Evolutionary conservation across 768 basidiomycete species (phyloP).

Genomic region (Trametes elegans): DNA sequence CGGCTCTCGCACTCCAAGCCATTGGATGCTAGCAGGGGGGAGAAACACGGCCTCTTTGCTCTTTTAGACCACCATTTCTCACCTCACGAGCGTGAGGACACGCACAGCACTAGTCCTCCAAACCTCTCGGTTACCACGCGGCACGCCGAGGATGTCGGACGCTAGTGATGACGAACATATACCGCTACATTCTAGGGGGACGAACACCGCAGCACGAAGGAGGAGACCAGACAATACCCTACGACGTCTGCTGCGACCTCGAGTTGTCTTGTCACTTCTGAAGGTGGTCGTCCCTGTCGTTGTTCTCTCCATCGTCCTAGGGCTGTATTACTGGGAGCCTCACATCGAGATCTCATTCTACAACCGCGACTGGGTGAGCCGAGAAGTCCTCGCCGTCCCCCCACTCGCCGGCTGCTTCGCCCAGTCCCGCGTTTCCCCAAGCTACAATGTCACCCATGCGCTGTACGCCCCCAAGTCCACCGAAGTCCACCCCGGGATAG

Average conservation of each 20-base stretch:
- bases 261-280: constrained; percentile 16
- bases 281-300: constrained; percentile 23
- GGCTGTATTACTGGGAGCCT: constrained; percentile 70
- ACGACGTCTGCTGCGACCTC: constrained; percentile 18
- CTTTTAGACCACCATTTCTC: too few relatives aligned
- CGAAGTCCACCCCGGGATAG: constrained; percentile 78
- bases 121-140: too few relatives aligned
- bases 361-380: constrained; percentile 67
- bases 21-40: too few relatives aligned
- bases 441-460: constrained; percentile 65
- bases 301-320: constrained; percentile 38
- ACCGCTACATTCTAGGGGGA: neutral
- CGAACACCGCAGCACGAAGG: neutral
- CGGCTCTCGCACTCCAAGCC: too few relatives aligned
- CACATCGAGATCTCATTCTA: constrained; percentile 87
- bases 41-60: too few relatives aligned
- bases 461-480: constrained; percentile 64
- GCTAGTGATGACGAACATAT: constrained; percentile 1
- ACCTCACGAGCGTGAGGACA: too few relatives aligned
- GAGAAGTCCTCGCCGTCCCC: constrained; percentile 63
- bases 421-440: constrained; percentile 51
- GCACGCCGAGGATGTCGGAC: too few relatives aligned
- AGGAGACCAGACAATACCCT: neutral
- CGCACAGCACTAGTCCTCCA: too few relatives aligned
- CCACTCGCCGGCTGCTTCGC: constrained; percentile 78